Evolutionary conservation across 2,329 filamentous ascomycete genomes (phyloP).

Genomic region (Aspergillus sojae): DNA sequence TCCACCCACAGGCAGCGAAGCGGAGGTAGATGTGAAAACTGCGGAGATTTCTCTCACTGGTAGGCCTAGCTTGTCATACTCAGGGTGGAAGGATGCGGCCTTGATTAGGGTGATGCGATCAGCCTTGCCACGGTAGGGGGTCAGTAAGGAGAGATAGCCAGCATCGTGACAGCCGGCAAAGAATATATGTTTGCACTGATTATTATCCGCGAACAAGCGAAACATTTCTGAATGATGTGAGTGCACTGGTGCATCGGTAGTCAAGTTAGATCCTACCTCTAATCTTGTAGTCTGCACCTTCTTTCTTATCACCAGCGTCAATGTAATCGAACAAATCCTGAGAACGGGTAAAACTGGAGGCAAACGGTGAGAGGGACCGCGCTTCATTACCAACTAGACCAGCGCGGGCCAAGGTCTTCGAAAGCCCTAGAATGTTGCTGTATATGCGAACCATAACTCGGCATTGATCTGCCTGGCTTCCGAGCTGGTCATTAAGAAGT

Average conservation of each 20-base stretch:
- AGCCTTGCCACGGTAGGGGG: slow-evolving; percentile 52
- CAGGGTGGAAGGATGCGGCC: slow-evolving; percentile 53
- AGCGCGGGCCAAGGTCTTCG: slow-evolving; percentile 52
- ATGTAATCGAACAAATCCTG: slow-evolving; percentile 64
- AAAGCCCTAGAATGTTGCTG: slow-evolving; percentile 58
- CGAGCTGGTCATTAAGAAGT: slow-evolving; percentile 46
- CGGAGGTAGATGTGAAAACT: slow-evolving; percentile 54
- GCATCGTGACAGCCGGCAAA: slow-evolving; percentile 65
- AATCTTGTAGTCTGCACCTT: slow-evolving; percentile 63
- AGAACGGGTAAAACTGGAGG: slow-evolving; percentile 59
- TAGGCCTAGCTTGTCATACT: slow-evolving; percentile 57
- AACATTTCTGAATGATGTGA: slow-evolving; percentile 36
- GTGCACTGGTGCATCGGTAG: background rate
- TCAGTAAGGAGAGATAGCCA: slow-evolving; percentile 60
- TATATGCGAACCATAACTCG: slow-evolving; percentile 60
- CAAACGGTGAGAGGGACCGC: slow-evolving; percentile 58
- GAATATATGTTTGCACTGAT: slow-evolving; percentile 66
- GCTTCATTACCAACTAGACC: slow-evolving; percentile 58
- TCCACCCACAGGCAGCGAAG: slow-evolving; percentile 37
- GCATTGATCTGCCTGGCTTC: slow-evolving; percentile 53
- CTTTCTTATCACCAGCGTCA: slow-evolving; percentile 63
- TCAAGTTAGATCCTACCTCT: slow-evolving; percentile 42
- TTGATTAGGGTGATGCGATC: slow-evolving; percentile 60
- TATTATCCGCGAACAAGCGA: slow-evolving; percentile 57
- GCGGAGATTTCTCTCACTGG: slow-evolving; percentile 54